Conservation (phyloP, 1,139 yeast genomes). For the Candida sanyaensis region DNA sequence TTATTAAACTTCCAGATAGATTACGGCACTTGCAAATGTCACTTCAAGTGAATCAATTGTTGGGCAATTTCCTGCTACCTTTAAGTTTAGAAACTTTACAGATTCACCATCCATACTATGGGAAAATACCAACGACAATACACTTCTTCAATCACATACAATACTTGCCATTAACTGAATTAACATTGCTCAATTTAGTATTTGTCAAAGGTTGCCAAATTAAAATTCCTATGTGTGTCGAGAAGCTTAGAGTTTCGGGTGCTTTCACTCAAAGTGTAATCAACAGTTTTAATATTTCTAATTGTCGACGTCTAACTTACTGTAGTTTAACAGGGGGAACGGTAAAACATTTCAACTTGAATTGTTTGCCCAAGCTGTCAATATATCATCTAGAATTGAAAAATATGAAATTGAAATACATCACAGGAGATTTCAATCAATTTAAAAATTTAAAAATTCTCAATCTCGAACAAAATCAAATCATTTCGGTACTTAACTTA, state of each 20-base stretch:
- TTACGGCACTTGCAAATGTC: constrained; percentile 4
- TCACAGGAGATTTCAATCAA: constrained; percentile 8
- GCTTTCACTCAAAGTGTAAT: constrained; percentile 5
- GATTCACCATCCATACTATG: constrained; percentile 9
- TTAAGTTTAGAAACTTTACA: constrained; percentile 7
- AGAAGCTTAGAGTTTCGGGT: constrained; percentile 6
- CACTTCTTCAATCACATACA: constrained; percentile 10
- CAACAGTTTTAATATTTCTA: constrained; percentile 1
- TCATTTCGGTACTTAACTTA: constrained; percentile 3
- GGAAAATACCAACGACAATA: constrained; percentile 3
- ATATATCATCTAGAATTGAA: constrained; percentile 8
- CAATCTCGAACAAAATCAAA: constrained; percentile 11
- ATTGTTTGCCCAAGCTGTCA: constrained; percentile 1
- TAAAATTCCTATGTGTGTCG: constrained; percentile 4
- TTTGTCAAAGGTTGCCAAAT: constrained; percentile 1
- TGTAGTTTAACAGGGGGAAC: constrained; percentile 8
- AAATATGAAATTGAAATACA: constrained; percentile 7
- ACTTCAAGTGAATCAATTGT: constrained; percentile 1
- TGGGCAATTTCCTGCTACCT: constrained; percentile 8
- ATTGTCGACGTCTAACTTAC: constrained; percentile 2
- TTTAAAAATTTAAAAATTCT: constrained; percentile 6
- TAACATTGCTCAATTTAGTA: constrained; percentile 5
- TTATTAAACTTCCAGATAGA: neutral
- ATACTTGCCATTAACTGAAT: neutral
- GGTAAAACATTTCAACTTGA: constrained; percentile 6